Conservation (phyloP, 2,329 filamentous ascomycete genomes). For the Fusarium palustre region DNA sequence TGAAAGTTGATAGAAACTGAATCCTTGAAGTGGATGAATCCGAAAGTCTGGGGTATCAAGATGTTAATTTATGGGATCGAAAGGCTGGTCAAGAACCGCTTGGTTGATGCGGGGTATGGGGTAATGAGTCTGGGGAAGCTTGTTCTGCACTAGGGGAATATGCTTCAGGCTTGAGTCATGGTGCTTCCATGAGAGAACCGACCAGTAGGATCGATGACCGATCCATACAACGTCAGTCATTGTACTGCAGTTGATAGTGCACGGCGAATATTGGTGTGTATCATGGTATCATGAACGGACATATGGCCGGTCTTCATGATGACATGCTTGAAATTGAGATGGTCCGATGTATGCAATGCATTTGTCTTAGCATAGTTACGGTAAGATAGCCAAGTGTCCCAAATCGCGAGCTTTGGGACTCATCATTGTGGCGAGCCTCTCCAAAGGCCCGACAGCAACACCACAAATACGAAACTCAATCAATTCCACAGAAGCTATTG, state of each 20-base stretch:
- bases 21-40: background rate
- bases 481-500: background rate
- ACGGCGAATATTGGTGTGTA: background rate
- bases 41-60: background rate
- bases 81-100: background rate
- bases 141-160: background rate
- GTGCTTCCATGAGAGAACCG: fast-evolving
- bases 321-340: background rate
- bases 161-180: background rate
- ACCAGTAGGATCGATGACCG: constrained; percentile 37
- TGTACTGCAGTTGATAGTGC: background rate
- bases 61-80: constrained; percentile 21
- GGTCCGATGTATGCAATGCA: background rate
- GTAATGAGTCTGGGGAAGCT: constrained; percentile 25
- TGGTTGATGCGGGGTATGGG: constrained; percentile 27
- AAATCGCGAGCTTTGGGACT: background rate
- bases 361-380: background rate
- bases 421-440: background rate
- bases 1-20: background rate
- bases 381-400: background rate
- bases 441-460: background rate
- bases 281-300: background rate
- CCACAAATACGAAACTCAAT: background rate
- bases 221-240: background rate
- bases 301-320: background rate